Base-by-base conservation (phyloP, 345 rosid genomes). In the Acer saccharum region DNA sequence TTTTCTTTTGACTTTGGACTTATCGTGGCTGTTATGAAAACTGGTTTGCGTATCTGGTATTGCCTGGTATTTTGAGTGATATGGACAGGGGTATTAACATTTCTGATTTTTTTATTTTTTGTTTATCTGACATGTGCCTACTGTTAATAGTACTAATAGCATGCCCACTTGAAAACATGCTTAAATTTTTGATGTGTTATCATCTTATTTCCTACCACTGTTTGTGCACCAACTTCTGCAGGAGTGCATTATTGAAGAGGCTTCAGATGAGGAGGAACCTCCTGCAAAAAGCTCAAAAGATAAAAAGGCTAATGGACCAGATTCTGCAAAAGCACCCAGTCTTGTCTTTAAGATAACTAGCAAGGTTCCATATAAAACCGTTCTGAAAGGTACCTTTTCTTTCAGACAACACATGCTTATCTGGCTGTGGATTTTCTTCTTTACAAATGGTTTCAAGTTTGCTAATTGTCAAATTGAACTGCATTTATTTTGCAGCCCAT, bases 331-430 rank as follows among this genome's bases (percentile, higher is more conserved):
- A 85, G 89, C 80, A 78, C 81, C 89, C 39, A 83, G 85, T 85
- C 98, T 94, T 75, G 85, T 89, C 46, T 94, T 96, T 84, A 94
- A 94, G 88, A 87, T 94, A 82, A 90, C 92, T 32, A 90, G 97
- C 84, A 92, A 78, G 86, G 97, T 96, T 81, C 94, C 93, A 14
- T 96, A 96, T 82, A 94, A 96, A 85, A 96, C 98, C 73, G 94
- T 93, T 72, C 80, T 93, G 68, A 91, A 91, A 89, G 94, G 95
- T 93, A 78, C 72, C 55, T 6, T 11, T 71, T 29, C 64, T 78
- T 14, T 55, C 60, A 71, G 52, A 35, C 35, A 10, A 13, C 17
- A 46, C 25, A 9, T n/a, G 44, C 68, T 77, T 25, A 39, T 61
- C 9, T 58, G 46, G 63, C 5, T 3, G 55, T 66, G 20, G 39